phyloP scores from a whole-genome alignment of 2,329 filamentous ascomycete genomes.

The Delphinella strobiligena region DNA sequence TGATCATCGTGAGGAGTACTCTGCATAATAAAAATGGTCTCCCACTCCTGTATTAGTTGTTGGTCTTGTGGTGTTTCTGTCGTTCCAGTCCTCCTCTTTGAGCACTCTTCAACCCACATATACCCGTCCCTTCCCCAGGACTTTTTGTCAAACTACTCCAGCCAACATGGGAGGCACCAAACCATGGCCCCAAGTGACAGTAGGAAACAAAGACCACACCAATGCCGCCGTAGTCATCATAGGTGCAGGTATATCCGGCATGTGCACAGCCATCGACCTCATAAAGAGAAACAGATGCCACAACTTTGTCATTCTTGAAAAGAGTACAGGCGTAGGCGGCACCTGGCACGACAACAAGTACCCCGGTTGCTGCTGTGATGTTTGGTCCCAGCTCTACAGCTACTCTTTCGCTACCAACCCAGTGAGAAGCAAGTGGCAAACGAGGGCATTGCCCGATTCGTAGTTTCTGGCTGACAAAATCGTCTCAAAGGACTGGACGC shows the following conservation, averaged over 20 bases:
- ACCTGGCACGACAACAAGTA: constrained; percentile 40
- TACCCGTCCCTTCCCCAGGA: neutral
- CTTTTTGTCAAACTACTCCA: neutral
- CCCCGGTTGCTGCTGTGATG: constrained; percentile 21
- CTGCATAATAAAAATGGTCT: too few relatives aligned
- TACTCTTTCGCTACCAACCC: constrained; percentile 49
- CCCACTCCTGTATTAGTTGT: too few relatives aligned
- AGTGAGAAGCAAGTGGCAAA: too few relatives aligned
- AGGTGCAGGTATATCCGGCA: constrained; percentile 42
- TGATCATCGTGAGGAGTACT: too few relatives aligned
- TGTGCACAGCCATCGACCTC: constrained; percentile 47
- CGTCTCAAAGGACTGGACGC: constrained; percentile 33
- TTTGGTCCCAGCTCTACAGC: constrained; percentile 44
- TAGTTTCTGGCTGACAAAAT: neutral
- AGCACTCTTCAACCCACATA: neutral
- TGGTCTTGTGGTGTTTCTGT: too few relatives aligned
- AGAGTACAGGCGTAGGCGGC: constrained; percentile 39
- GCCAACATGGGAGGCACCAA: constrained; percentile 25
- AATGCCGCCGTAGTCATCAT: constrained; percentile 45
- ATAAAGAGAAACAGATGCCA: constrained; percentile 39
- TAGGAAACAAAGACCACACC: constrained; percentile 39
- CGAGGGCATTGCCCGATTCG: too few relatives aligned
- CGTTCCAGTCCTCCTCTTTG: neutral
- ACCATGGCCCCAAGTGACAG: constrained; percentile 33
- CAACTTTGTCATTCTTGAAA: constrained; percentile 47